Evolutionary conservation across 345 rosid genomes (phyloP), one percentile per base, ranked within the genome.

Genomic region (Pistacia integerrima): DNA sequence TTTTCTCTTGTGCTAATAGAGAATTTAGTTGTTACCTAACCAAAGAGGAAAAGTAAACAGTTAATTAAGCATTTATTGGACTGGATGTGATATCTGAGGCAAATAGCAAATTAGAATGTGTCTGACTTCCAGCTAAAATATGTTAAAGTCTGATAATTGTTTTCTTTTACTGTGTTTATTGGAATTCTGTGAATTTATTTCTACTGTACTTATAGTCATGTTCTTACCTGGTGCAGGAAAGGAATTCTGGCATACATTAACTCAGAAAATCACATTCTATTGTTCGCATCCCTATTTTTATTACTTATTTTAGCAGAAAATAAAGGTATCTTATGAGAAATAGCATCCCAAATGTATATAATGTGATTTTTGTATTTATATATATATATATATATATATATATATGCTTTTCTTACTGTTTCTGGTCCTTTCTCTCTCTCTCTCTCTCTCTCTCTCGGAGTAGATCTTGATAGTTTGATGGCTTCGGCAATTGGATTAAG

Each of bases 251-350:
- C 81, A 28, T 76, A 68, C 69, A 68, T 85, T 62, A 82, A 80
- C 64, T 91, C 91, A 58, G 87, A 86, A 48, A 82, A 88, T 78
- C 87, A 81, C 18, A 69, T 60, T 71, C 69, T 87, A 74, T 68
- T 82, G 54, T 77, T 91, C 33, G 89, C 84, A 41, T 86, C 92
- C 46, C 74, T 87, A 22, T 86, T 81, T 80, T 70, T 91, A 72
- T 80, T 89, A 76, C 82, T 89, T 66, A 78, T 83, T 70, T 66
- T 87, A 64, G 80, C 83, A 28, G 92, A 87, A 76, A 87, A 69
- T 76, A 78, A 86, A 85, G 94, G 94, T 90, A 88, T 59, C 35
- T 52, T 72, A 38, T 73, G 18, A 72, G 28, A 51, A 60, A 11
- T 64, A 49, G 33, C 63, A n/a, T 56, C 38, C 68, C 9, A 35